Evolutionary conservation across 2,329 filamentous ascomycete species (phyloP).

Genomic region (Achaetomium macrosporum): DNA sequence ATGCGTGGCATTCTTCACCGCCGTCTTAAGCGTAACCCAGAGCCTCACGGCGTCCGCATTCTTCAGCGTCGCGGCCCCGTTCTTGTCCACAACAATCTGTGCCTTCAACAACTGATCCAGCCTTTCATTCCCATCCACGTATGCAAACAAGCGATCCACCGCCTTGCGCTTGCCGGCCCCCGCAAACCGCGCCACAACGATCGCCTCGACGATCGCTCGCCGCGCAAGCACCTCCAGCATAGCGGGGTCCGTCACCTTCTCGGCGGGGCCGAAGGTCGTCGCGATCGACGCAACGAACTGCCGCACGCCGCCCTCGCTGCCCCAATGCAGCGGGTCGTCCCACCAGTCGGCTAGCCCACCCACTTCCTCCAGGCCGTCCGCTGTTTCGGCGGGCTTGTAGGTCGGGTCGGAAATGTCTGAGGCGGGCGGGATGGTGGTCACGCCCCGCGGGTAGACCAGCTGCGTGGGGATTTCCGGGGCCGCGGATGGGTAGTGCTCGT

Average conservation of each 20-base stretch:
- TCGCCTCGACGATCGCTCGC: constrained; percentile 47
- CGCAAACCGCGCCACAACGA: constrained; percentile 34
- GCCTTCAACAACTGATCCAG: constrained; percentile 30
- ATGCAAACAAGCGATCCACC: constrained; percentile 4
- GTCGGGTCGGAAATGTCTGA: constrained; percentile 30
- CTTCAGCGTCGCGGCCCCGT: constrained; percentile 36
- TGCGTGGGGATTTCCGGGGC: constrained; percentile 13
- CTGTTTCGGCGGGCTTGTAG: constrained; percentile 44
- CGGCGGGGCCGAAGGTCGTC: constrained; percentile 22
- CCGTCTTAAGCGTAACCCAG: constrained; percentile 21
- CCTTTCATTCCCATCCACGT: neutral
- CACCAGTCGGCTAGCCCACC: constrained; percentile 47
- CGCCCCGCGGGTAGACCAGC: constrained; percentile 24
- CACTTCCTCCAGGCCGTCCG: constrained; percentile 42
- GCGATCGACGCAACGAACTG: neutral
- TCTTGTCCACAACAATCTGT: constrained; percentile 33
- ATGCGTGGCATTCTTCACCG: constrained; percentile 2
- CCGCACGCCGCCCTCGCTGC: constrained; percentile 13
- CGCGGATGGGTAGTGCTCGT: constrained; percentile 6
- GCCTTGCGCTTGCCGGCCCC: constrained; percentile 6
- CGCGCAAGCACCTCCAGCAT: constrained; percentile 45
- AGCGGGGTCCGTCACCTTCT: constrained; percentile 38
- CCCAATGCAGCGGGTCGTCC: constrained; percentile 49
- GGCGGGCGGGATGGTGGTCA: constrained; percentile 25
- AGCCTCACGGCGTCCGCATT: constrained; percentile 31